Evolutionary conservation across 768 basidiomycete species (phyloP).

Genomic region (Mycena albidolilacea): DNA sequence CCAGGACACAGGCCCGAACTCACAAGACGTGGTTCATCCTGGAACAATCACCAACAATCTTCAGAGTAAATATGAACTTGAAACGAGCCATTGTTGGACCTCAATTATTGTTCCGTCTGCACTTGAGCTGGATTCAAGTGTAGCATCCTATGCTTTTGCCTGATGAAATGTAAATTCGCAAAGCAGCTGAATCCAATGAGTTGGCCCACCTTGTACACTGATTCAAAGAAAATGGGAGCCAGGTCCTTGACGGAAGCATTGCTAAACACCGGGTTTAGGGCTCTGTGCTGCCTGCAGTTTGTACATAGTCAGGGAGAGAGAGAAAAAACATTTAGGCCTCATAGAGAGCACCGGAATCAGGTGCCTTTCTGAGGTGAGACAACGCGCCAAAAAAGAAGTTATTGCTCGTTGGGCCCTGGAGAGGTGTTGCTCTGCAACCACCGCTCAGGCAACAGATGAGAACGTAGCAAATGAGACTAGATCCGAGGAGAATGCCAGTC

Average conservation of each 20-base stretch:
- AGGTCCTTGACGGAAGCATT: constrained; percentile 15
- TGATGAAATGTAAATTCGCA: neutral
- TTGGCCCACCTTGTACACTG: constrained; percentile 15
- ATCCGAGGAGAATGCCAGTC: constrained; percentile 1
- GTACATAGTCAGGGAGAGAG: too few species aligned
- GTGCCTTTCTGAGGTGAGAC: too few species aligned
- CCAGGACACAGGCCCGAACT: neutral
- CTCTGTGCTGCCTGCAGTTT: constrained; percentile 19
- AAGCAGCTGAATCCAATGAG: too few species aligned
- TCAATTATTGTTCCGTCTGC: constrained; percentile 23
- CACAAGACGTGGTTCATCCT: constrained; percentile 34
- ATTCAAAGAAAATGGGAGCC: constrained; percentile 26
- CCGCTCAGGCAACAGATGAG: neutral
- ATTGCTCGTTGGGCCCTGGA: constrained; percentile 59
- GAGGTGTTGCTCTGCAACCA: constrained; percentile 44
- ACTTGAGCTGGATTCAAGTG: neutral
- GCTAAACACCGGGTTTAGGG: constrained; percentile 21
- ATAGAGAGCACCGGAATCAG: too few species aligned
- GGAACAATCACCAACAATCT: neutral
- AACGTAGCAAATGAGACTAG: neutral
- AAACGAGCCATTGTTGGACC: constrained; percentile 25
- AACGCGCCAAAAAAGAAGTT: constrained; percentile 53
- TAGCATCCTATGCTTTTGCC: constrained; percentile 28
- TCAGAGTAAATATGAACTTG: neutral
- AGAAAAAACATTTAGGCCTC: too few species aligned